A percentile compares a stretch with the other conserved stretches of the same genome.
phyloP scores from a whole-genome alignment of 805 yeast species.

The Wickerhamomyces xylosicus region DNA sequence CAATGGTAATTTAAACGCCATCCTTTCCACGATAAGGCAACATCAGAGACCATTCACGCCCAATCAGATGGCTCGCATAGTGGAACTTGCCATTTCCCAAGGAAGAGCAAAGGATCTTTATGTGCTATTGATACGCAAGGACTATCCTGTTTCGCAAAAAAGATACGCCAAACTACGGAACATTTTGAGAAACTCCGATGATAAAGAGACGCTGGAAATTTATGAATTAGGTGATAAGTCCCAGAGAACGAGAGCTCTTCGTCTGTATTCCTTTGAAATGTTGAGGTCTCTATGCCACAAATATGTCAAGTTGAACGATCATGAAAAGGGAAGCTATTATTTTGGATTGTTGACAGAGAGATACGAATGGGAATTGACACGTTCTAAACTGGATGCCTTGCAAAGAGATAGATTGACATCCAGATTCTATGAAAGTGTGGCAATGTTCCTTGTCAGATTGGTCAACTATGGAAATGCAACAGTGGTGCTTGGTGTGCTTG shows the following conservation, averaged over 20 bases:
- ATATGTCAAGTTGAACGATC: not conserved
- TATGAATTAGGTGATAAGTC: not conserved
- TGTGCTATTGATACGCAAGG: not conserved
- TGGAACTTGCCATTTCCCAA: not conserved
- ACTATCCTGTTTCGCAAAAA: not conserved
- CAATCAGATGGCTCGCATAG: not conserved
- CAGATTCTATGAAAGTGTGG: not conserved
- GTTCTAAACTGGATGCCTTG: not conserved
- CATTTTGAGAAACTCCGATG: not conserved
- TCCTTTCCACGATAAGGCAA: no score
- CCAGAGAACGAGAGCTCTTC: not conserved
- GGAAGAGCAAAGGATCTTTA: not conserved
- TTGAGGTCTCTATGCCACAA: not conserved
- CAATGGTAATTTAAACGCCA: no score
- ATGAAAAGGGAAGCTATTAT: not conserved
- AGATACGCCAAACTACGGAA: not conserved
- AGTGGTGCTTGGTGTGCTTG: not conserved
- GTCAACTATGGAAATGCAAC: no score
- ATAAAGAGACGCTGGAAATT: not conserved
- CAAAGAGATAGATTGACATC: not conserved
- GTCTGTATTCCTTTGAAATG: not conserved
- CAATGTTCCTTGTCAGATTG: not conserved
- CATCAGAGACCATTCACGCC: not conserved
- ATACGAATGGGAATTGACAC: not conserved
- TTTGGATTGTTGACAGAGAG: not conserved